A percentile compares a stretch with the other conserved stretches of the same genome.
Conservation (phyloP, 805 yeast species). For the Starmerella vaccinii region DNA sequence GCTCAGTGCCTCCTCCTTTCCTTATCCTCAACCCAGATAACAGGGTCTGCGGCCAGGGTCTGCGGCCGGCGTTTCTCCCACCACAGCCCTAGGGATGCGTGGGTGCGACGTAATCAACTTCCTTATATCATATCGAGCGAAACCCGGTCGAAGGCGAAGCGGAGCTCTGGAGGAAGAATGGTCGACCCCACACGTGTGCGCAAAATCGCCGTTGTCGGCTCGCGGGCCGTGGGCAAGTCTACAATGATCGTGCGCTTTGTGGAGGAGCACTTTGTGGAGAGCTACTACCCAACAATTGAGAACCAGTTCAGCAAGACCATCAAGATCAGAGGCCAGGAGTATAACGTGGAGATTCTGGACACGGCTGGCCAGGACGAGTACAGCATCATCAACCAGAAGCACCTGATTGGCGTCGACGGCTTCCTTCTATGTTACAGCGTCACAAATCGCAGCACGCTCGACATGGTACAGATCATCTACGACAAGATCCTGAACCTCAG, state of each 20-base stretch:
- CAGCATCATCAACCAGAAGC: conserved; percentile 66
- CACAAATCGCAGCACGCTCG: conserved; percentile 66
- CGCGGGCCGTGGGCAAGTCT: conserved; percentile 78
- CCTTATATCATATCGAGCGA: background rate
- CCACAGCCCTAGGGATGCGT: background rate
- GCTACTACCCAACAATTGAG: conserved; percentile 84
- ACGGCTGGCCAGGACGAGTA: conserved; percentile 93
- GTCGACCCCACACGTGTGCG: conserved; percentile 33
- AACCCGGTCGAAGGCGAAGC: background rate
- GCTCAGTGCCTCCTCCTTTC: too few species aligned
- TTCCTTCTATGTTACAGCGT: conserved; percentile 74
- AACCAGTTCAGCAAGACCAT: conserved; percentile 68
- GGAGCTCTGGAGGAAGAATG: conserved; percentile 13
- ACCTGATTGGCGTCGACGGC: conserved; percentile 73
- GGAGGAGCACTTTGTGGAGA: conserved; percentile 79
- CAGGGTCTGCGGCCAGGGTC: too few species aligned
- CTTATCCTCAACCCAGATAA: too few species aligned
- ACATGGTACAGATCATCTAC: conserved; percentile 61
- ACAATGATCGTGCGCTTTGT: conserved; percentile 76
- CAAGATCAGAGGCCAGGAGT: conserved; percentile 60
- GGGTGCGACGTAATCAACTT: conserved; percentile 5
- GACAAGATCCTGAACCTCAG: conserved; percentile 65
- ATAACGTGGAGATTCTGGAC: conserved; percentile 74
- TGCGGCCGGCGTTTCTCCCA: background rate
- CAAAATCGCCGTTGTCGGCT: conserved; percentile 77